A percentile compares a stretch with the other conserved stretches of the same genome.
Evolutionary conservation across 228 moss, liverwort and hornwort genomes (phyloP).

Genomic region (Sphagnum fallax): DNA sequence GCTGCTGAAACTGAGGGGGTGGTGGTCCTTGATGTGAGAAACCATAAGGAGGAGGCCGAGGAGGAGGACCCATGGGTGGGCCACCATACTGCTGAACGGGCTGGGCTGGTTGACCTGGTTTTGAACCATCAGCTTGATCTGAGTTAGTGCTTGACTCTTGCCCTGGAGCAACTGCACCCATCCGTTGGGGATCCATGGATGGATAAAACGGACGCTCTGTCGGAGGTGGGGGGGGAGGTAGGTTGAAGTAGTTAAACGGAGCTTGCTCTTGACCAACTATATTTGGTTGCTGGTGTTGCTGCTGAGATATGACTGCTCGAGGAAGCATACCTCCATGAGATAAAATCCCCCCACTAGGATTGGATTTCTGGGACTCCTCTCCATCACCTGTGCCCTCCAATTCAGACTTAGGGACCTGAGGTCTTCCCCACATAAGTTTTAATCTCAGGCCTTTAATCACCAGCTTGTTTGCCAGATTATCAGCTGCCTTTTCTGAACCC

Average conservation of each 20-base stretch:
- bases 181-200: slow-evolving; percentile 98
- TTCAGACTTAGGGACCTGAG: slow-evolving; percentile 81
- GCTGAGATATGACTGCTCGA: slow-evolving; percentile 79
- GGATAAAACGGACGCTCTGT: slow-evolving; percentile 86
- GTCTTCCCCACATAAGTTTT: slow-evolving; percentile 99
- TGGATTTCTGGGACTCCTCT: slow-evolving; percentile 38
- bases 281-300: slow-evolving; percentile 64
- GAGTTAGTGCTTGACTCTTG: slow-evolving; percentile 35
- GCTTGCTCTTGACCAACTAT: slow-evolving; percentile 52
- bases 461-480: slow-evolving; percentile 85
- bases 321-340: slow-evolving; percentile 96
- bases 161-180: slow-evolving; percentile 74
- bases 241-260: slow-evolving; percentile 82
- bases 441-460: slow-evolving; percentile 93
- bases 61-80: slow-evolving; percentile 55
- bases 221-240: slow-evolving; percentile 73
- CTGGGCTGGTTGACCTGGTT: slow-evolving; percentile 32
- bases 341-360: slow-evolving; percentile 47
- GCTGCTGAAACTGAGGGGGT: slow-evolving; percentile 49
- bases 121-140: slow-evolving; percentile 54
- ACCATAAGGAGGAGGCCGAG: slow-evolving; percentile 19
- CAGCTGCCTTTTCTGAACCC: slow-evolving; percentile 96
- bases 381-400: slow-evolving; percentile 46
- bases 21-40: slow-evolving; percentile 40
- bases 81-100: slow-evolving; percentile 54